A percentile compares a stretch with the other conserved stretches of the same genome.
Evolutionary conservation across 805 yeast species (phyloP).

Genomic region (Sungouiella thailandica): DNA sequence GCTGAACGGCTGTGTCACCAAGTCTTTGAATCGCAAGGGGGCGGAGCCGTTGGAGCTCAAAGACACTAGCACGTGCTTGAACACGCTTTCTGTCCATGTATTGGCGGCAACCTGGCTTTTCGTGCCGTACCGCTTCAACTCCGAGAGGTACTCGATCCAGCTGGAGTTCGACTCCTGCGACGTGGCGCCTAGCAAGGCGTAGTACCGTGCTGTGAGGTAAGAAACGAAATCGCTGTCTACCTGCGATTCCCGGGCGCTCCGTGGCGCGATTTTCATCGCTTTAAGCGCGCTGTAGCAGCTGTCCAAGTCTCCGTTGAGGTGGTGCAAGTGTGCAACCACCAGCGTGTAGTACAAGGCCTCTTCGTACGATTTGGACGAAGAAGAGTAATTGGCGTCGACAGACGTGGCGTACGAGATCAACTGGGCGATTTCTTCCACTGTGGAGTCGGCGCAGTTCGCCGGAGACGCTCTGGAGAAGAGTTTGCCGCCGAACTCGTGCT

Average conservation of each 20-base stretch:
- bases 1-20: constrained; percentile 16
- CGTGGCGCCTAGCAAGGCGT: constrained; percentile 26
- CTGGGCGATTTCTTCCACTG: constrained; percentile 19
- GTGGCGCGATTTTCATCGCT: constrained; percentile 6
- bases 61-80: constrained; percentile 14
- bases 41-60: constrained; percentile 15
- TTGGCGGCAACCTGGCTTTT: constrained; percentile 31
- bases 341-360: constrained; percentile 29
- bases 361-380: constrained; percentile 18
- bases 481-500: constrained; percentile 25
- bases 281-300: constrained; percentile 16
- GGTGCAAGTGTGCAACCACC: constrained; percentile 32
- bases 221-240: constrained; percentile 21
- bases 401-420: constrained; percentile 24
- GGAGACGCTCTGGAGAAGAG: constrained; percentile 12
- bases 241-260: constrained; percentile 2
- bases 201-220: constrained; percentile 30
- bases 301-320: constrained; percentile 20
- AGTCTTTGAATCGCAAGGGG: constrained; percentile 14
- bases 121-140: constrained; percentile 13
- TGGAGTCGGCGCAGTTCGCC: constrained; percentile 5
- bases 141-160: constrained; percentile 27
- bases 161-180: constrained; percentile 14
- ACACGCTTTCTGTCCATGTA: constrained; percentile 30
- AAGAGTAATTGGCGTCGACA: constrained; percentile 22